Percentiles rank a stretch among this genome's conserved stretches.
These are phyloP conservation scores for Quercus lobata DNA, from an alignment of 331 rosid species.

Conservation along the genomic window DNA sequence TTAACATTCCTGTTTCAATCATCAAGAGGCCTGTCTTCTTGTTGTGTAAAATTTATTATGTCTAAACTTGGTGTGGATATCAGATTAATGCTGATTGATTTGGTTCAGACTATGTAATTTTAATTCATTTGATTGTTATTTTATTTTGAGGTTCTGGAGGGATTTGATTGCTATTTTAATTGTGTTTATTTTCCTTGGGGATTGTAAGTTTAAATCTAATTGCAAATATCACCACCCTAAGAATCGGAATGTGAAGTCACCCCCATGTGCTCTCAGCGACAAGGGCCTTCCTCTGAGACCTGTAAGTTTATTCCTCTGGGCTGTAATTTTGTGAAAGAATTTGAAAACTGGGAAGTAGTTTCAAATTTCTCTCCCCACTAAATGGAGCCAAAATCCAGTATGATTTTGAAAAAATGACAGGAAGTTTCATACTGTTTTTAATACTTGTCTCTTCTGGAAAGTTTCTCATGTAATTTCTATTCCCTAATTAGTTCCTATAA, in stretches of 20 bases:
- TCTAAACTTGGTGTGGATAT: not conserved
- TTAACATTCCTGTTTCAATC: not conserved
- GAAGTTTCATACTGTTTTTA: not conserved
- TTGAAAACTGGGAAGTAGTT: not conserved
- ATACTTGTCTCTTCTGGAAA: not conserved
- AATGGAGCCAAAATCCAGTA: not conserved
- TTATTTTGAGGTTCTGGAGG: too few relatives aligned
- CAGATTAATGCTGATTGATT: too few relatives aligned
- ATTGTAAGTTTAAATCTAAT: slow-evolving; percentile 75
- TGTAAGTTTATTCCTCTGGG: slow-evolving; percentile 44
- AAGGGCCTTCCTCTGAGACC: slow-evolving; percentile 98
- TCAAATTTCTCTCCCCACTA: not conserved
- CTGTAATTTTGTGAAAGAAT: not conserved
- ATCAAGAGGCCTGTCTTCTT: not conserved
- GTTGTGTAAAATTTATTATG: not conserved
- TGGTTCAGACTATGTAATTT: too few relatives aligned
- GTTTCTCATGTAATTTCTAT: not conserved
- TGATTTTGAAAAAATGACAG: not conserved
- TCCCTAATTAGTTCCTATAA: slow-evolving; percentile 7
- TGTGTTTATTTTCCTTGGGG: slow-evolving; percentile 29
- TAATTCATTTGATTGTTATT: too few relatives aligned
- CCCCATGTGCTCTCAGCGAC: slow-evolving; percentile 63
- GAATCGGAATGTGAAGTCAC: slow-evolving; percentile 40
- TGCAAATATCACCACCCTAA: slow-evolving; percentile 96
- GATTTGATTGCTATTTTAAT: too few relatives aligned